Conservation (phyloP, 139 green algal genomes). For the Chlorella sp. region DNA sequence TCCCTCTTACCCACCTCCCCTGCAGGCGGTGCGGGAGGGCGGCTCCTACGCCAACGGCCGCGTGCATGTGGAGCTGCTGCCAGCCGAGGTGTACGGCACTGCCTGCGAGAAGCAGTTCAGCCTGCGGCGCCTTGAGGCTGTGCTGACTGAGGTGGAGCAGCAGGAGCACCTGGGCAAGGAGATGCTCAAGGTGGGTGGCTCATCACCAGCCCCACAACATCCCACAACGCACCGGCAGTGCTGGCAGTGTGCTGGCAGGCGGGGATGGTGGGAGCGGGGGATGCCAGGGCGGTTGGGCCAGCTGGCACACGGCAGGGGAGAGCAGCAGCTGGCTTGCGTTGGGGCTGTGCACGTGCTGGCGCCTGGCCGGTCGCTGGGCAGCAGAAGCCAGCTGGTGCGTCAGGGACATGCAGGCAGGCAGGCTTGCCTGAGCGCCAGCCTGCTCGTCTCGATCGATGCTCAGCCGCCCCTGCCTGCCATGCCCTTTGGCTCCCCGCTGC, state of each 20-base stretch:
- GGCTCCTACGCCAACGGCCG: conserved; percentile 60
- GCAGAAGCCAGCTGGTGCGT: too few relatives aligned
- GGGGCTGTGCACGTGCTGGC: too few relatives aligned
- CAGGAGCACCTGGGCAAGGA: conserved; percentile 57
- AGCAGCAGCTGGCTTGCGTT: too few relatives aligned
- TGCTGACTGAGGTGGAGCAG: conserved; percentile 52
- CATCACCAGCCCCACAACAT: too few relatives aligned
- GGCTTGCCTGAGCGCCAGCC: not conserved
- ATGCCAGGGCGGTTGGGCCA: too few relatives aligned
- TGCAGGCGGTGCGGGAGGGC: conserved; percentile 49
- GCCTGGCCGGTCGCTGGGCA: too few relatives aligned
- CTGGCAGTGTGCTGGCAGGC: not conserved
- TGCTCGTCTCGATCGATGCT: not conserved
- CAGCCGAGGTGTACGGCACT: conserved; percentile 63
- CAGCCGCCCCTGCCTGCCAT: too few relatives aligned
- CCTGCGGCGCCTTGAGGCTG: conserved; percentile 64
- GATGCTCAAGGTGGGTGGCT: conserved; percentile 61
- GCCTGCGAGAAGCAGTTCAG: conserved; percentile 44
- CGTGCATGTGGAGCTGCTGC: conserved; percentile 66
- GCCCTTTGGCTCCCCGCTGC: not conserved
- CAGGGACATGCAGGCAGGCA: too few relatives aligned
- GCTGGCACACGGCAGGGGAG: too few relatives aligned
- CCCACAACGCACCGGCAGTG: too few relatives aligned
- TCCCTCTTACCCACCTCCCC: not conserved
- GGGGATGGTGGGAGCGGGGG: not conserved